phyloP scores from a whole-genome alignment of 140 eudicot species.

The Bidens hawaiensis region DNA sequence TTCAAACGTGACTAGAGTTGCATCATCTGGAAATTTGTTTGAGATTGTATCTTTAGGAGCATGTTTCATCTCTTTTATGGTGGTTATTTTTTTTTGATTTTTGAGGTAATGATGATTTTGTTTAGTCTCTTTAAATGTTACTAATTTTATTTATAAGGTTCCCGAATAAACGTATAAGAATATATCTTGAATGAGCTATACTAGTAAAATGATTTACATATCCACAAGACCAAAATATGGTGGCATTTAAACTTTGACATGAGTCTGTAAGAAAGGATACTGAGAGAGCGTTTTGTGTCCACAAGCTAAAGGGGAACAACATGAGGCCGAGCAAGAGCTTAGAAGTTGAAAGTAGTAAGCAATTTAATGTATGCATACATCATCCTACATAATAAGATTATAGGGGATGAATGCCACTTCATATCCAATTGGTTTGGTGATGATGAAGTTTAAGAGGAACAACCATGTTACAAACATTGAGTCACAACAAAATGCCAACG shows the following conservation, averaged over 20 bases:
- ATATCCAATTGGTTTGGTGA: background rate
- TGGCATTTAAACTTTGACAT: too few species aligned
- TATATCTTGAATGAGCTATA: too few species aligned
- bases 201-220: too few species aligned
- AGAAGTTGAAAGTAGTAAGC: background rate
- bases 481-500: background rate
- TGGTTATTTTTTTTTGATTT: constrained; percentile 5
- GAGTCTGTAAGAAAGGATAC: too few species aligned
- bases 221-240: too few species aligned
- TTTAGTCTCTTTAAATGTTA: too few species aligned
- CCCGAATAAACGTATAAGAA: too few species aligned
- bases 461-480: background rate
- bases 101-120: background rate
- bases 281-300: too few species aligned
- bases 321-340: background rate
- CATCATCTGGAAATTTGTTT: constrained; percentile 14
- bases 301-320: background rate
- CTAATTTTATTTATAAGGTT: too few species aligned
- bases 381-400: too few species aligned
- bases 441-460: background rate
- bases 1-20: constrained; percentile 6
- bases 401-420: background rate
- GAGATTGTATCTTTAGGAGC: background rate
- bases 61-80: constrained; percentile 3
- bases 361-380: background rate